Base-by-base conservation (phyloP, 352 stramenopile genomes). In the Globisporangium apiculatum region DNA sequence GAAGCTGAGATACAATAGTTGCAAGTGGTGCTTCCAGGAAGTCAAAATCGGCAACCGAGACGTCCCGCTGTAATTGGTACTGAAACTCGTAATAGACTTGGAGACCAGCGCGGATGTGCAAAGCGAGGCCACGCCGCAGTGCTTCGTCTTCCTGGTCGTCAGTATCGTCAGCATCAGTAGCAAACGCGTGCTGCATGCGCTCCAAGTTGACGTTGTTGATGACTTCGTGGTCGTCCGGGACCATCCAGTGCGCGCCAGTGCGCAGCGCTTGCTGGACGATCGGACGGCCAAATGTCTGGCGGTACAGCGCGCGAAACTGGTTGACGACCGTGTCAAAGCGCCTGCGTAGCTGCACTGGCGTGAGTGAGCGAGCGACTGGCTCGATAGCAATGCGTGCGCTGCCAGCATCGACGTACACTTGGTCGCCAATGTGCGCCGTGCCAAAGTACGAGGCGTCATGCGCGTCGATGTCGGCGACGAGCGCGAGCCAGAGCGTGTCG, bases 161-260 rank as follows among this genome's bases (percentile, higher is more conserved):
- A 56, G 43, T 7, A 31, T 17, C 5, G 8, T 5, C 9, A 41
- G 48, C 14, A 54, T 0, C 31, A 31, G 3, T 3, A 5, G 47
- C 17, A 60, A 82, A 75, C 10, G 67, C 61, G 5, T 67, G 68
- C 14, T 77, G 58, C 14, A 80, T 66, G 8, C 65, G 51, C 55
- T 74, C 67, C 17, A 66, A 66, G 57, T 86, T 90, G 58, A 87
- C 70, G 56, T 91, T 91, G 67, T 90, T 91, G 56, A 83, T 60
- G 15, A 91, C 67, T 47, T 91, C 82, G 58, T 91, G 82, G 64
- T 91, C 82, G 53, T 91, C 82, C 0, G 81, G 76, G 4, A 90
- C 51, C 82, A 91, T 91, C 80, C 78, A 90, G 57, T 90, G 79
- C 11, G 82, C 82, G 35, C 82, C 82, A 4, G 60, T 48, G 2